Percentiles rank a stretch among this genome's conserved stretches.
Evolutionary conservation across 148 eudicot species (phyloP).

Genomic region (Drosera capensis): DNA sequence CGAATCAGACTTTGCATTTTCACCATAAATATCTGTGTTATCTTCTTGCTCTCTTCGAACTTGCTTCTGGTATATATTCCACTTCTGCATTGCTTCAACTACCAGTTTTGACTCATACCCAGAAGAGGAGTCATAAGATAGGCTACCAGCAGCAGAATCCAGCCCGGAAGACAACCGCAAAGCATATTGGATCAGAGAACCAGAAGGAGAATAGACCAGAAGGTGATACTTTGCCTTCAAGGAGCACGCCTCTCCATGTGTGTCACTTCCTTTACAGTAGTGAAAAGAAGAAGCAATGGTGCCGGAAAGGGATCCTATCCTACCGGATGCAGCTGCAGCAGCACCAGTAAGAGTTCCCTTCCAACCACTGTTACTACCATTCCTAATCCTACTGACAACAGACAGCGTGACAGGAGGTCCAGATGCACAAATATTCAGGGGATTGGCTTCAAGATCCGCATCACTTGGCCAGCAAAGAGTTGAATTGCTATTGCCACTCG

Average conservation of each 20-base stretch:
- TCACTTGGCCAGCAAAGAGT: neutral
- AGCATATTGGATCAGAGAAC: constrained; percentile 52
- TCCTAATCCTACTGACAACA: constrained; percentile 59
- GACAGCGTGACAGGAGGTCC: constrained; percentile 48
- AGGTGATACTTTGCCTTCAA: constrained; percentile 33
- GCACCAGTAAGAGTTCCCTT: constrained; percentile 48
- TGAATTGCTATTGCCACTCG: neutral
- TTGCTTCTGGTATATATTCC: constrained; percentile 68
- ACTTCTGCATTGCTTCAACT: constrained; percentile 57
- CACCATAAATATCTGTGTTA: constrained; percentile 53
- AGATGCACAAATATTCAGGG: constrained; percentile 1
- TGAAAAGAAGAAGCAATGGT: constrained; percentile 57
- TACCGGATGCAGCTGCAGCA: constrained; percentile 60
- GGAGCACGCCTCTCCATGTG: constrained; percentile 18
- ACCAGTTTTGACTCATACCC: constrained; percentile 37
- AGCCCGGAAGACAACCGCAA: constrained; percentile 22
- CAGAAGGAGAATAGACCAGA: constrained; percentile 55
- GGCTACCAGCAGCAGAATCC: constrained; percentile 21
- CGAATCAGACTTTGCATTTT: constrained; percentile 37
- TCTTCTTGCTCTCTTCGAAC: constrained; percentile 42
- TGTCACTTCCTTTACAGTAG: constrained; percentile 13
- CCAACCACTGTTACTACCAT: constrained; percentile 64
- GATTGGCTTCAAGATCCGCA: neutral
- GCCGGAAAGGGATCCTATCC: constrained; percentile 27
- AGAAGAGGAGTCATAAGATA: constrained; percentile 18